Conservation (phyloP, 2,329 filamentous ascomycete genomes). For the Claviceps digitariae region DNA sequence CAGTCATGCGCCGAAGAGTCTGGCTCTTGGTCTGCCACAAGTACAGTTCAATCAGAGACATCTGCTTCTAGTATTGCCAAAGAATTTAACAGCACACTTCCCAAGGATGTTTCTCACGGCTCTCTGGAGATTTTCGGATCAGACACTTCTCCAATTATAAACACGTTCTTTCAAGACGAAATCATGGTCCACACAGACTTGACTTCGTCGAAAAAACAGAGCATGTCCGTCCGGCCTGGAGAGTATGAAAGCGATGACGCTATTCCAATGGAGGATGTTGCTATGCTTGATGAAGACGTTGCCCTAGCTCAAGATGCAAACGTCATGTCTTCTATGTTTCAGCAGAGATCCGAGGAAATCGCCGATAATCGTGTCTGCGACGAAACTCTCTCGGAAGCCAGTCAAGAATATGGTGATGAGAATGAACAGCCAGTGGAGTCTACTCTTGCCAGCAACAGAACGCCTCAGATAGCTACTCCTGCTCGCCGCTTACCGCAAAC, state of each 20-base stretch:
- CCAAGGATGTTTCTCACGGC: neutral
- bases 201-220: constrained; percentile 7
- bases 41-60: constrained; percentile 21
- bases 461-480: constrained; percentile 38
- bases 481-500: constrained; percentile 34
- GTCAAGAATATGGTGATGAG: constrained; percentile 55
- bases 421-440: constrained; percentile 46
- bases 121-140: constrained; percentile 7
- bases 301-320: constrained; percentile 44
- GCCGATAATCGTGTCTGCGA: constrained; percentile 22
- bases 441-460: constrained; percentile 18
- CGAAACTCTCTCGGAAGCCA: constrained; percentile 43
- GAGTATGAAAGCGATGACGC: constrained; percentile 14
- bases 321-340: constrained; percentile 43
- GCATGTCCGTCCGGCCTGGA: constrained; percentile 5
- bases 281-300: constrained; percentile 41
- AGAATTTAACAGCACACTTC: neutral
- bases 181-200: constrained; percentile 28
- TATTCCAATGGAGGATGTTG: constrained; percentile 28
- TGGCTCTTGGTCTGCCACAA: constrained; percentile 48
- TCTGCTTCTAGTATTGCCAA: neutral
- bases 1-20: constrained; percentile 51
- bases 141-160: constrained; percentile 27
- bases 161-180: constrained; percentile 48
- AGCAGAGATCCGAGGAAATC: constrained; percentile 24